These are phyloP conservation scores for Draba incana DNA, from an alignment of 345 rosid species.

Conservation along the genomic window DNA sequence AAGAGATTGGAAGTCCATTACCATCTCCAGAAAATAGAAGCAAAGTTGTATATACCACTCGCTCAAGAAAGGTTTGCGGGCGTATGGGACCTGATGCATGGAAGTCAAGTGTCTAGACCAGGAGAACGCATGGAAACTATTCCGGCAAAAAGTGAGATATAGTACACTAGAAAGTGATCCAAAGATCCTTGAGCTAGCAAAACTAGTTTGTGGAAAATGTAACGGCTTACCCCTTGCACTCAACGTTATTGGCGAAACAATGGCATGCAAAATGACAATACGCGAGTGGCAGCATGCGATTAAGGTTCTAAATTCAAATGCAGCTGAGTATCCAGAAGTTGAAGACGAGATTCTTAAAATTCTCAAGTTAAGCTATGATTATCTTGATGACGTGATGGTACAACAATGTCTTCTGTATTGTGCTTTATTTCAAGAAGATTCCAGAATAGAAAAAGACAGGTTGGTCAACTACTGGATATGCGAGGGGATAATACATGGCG, in stretches of 20 bases:
- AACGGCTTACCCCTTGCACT: slow-evolving; percentile 39
- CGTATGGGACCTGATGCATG: slow-evolving; percentile 16
- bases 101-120: slow-evolving; percentile 7
- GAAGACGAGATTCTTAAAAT: neutral
- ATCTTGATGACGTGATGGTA: neutral
- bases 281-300: slow-evolving; percentile 11
- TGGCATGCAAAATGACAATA: neutral
- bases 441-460: neutral
- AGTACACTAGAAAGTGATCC: neutral
- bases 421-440: slow-evolving; percentile 16
- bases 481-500: no score
- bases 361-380: slow-evolving; percentile 15
- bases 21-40: neutral
- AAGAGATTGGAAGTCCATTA: slow-evolving; percentile 2
- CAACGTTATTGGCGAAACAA: slow-evolving; percentile 1
- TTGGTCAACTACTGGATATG: neutral
- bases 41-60: slow-evolving; percentile 24
- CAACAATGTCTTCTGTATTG: slow-evolving; percentile 1
- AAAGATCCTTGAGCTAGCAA: neutral
- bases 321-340: neutral
- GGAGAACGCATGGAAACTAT: slow-evolving; percentile 16
- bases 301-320: neutral
- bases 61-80: neutral
- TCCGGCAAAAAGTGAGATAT: slow-evolving; percentile 16
- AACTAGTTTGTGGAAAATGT: slow-evolving; percentile 7